A percentile compares a stretch with the other conserved stretches of the same genome.
phyloP scores from a whole-genome alignment of 257 asterid genomes.

The Knoxia roxburghii region DNA sequence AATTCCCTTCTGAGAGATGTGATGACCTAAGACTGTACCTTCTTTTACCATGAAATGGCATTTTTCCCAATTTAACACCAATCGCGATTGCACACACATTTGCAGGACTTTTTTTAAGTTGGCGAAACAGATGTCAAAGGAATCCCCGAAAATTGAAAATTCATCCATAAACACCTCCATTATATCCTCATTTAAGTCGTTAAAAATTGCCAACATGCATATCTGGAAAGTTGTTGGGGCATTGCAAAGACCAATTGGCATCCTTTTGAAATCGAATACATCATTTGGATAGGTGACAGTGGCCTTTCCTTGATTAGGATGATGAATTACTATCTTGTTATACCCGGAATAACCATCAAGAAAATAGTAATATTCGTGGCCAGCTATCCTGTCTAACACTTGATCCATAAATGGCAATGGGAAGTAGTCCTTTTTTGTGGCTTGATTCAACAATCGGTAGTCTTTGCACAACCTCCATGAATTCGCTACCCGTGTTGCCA shows the following conservation, averaged over 20 bases:
- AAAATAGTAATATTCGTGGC: too few relatives aligned
- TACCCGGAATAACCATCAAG: not conserved
- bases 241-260: not conserved
- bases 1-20: too few relatives aligned
- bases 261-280: not conserved
- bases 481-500: not conserved
- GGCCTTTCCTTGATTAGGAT: too few relatives aligned
- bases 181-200: not conserved
- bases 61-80: too few relatives aligned
- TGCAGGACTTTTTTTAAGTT: not conserved
- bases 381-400: not conserved
- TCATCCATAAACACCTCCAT: not conserved
- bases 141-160: not conserved
- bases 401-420: too few relatives aligned
- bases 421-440: not conserved
- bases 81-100: not conserved
- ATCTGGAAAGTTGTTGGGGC: too few relatives aligned
- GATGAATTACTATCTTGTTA: not conserved
- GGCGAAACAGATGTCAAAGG: not conserved
- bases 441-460: not conserved
- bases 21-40: too few relatives aligned
- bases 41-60: too few relatives aligned
- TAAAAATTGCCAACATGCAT: not conserved
- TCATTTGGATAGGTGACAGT: not conserved
- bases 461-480: not conserved